Base-by-base conservation (phyloP, 2,329 filamentous ascomycete species). In the Pseudogymnoascus sp. region DNA sequence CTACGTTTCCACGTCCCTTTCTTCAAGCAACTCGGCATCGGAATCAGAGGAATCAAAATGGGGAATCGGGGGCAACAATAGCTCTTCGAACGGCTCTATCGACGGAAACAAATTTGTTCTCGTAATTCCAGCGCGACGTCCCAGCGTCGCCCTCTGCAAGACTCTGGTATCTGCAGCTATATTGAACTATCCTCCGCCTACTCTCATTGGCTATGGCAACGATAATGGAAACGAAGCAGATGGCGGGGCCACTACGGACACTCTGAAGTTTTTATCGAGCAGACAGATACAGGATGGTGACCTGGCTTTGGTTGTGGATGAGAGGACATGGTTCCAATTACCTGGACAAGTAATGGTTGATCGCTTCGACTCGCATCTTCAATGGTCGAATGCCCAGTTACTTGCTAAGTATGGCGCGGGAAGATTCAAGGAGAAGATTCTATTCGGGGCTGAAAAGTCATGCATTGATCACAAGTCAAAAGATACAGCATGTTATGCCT, bases 111-210 rank as follows among this genome's bases (percentile, higher is more conserved):
- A 73, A 57, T 82, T 86, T 66, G 83, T 86, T 70, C 77, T 86
- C 39, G 71, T 86, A 29, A 75, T 86, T 59, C 79, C 81, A 5
- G 77, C 80, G 5, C 76, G 77, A 45, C 80, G 78, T 37, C 68
- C 77, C 16, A 67, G 65, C 8, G 16, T 40, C 10, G 76, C 79
- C n/a, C 77, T 86, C 42, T 86, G 84, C 75, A 82, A 82, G 67
- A 80, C 82, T 1, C 69, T 85, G 11, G 74, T 84, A 11, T 84
- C 83, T 1, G 79, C 82, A 1, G 82, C 83, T 72, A 76, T 85
- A n/a, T 74, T 85, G 40, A 78, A 81, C 65, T 86, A 85, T 62
- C 84, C 84, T 8, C 79, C 83, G 12, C 81, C 83, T 5, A 83
- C 80, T 1, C 70, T 84, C 31, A 74, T 85, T 65, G 78, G 78